phyloP scores from a whole-genome alignment of 495 filamentous ascomycete genomes.

The Staphylotrichum tortipilum region DNA sequence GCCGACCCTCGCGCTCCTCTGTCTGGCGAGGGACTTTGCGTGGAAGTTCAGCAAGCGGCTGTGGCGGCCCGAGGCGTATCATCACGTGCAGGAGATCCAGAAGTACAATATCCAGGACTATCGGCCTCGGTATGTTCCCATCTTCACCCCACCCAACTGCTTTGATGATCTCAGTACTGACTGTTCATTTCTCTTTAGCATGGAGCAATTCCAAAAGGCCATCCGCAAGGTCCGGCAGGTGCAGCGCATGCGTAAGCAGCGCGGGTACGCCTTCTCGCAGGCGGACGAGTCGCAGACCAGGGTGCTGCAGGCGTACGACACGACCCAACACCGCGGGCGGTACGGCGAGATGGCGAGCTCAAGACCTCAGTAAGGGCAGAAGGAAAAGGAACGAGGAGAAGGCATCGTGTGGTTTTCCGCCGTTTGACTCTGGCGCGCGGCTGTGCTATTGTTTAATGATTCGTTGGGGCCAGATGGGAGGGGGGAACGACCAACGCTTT shows the following conservation, averaged over 20 bases:
- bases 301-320: constrained; percentile 94
- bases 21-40: constrained; percentile 81
- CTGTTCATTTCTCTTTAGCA: constrained; percentile 45
- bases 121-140: constrained; percentile 58
- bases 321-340: constrained; percentile 78
- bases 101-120: constrained; percentile 99
- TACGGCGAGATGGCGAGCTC: constrained; percentile 95
- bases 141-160: background rate
- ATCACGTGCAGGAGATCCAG: constrained; percentile 99
- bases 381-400: too few species aligned
- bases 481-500: too few species aligned
- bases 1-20: constrained; percentile 68
- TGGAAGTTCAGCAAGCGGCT: constrained; percentile 85
- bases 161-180: background rate
- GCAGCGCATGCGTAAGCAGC: constrained; percentile 98
- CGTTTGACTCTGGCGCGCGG: too few species aligned
- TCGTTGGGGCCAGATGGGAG: too few species aligned
- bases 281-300: constrained; percentile 92
- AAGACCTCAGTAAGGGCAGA: constrained; percentile 27
- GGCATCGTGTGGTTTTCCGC: too few species aligned
- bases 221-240: constrained; percentile 98
- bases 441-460: too few species aligned
- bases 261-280: constrained; percentile 96
- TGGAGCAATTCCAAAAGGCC: constrained; percentile 99
- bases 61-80: constrained; percentile 92